Base-by-base conservation (phyloP, 2,329 filamentous ascomycete genomes). In the Paraphoma chrysanthemicola region DNA sequence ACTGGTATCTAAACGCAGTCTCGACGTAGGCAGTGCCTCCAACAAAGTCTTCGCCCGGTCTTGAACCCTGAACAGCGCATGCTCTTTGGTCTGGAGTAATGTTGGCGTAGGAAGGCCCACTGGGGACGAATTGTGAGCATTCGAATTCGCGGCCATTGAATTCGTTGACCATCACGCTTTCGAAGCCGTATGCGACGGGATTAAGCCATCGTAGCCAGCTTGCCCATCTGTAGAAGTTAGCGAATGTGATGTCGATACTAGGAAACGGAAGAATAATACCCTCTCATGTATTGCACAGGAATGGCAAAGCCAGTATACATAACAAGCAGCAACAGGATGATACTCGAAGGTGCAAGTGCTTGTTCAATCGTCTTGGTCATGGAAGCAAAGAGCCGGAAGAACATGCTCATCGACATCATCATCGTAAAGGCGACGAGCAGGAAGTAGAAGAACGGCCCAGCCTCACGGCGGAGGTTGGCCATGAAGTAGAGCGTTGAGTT, bases 401-500 rank as follows among this genome's bases (percentile, higher is more conserved):
- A 83, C 86, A 91, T 92, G 44, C 88, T 91, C 90, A 94, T 94
- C 42, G 85, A 83, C 66, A 96, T 63, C 80, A 85, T 87, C 9
- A 78, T 85, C n/a, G 80, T 79, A 31, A 72, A 68, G 0, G 60
- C 56, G 83, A 83, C 68, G 44, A 96, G 81, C 59, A 92, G 75
- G 82, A 90, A 96, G 77, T 91, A 89, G 81, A 96, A 96, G 81
- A 94, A 96, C 0, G 88, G 77, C 0, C 87, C 89, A 0, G 90
- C 78, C 53, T 89, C 86, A 42, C 90, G 84, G 44, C 89, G 86
- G 33, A 97, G 80, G 59, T 91, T 89, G 0, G 90, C 88, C 85
- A 96, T 88, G 77, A 96, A 96, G 78, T 96, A 96, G 3, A 96
- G 77, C 0, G 85, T 83, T 10, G 91, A 54, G 72, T 96, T 94